Percentiles rank a stretch among this genome's conserved stretches.
Evolutionary conservation across 1,139 yeast genomes (phyloP).

Genomic region (Hyphopichia burtonii): DNA sequence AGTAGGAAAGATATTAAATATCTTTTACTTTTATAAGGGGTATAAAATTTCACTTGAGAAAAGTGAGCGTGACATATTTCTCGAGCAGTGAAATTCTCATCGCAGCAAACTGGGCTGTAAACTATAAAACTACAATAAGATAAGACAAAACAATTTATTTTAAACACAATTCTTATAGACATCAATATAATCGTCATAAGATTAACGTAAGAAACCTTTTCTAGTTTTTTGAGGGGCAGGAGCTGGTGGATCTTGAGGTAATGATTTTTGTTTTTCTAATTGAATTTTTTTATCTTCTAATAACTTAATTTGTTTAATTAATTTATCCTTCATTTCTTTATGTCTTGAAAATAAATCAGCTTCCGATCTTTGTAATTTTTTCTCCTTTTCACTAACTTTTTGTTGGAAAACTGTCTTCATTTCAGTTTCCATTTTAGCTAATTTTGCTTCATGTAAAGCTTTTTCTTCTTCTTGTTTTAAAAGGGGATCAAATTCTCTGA

Average conservation of each 20-base stretch:
- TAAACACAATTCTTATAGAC: too few species aligned
- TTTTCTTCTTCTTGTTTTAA: constrained; percentile 93
- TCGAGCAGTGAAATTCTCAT: too few species aligned
- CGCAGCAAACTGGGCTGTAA: too few species aligned
- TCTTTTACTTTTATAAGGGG: not conserved
- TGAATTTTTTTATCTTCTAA: constrained; percentile 89
- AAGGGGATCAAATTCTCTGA: constrained; percentile 91
- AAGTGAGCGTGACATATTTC: not conserved
- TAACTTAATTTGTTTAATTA: constrained; percentile 81
- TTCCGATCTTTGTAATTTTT: constrained; percentile 94
- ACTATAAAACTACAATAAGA: too few species aligned
- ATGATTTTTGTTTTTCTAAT: constrained; percentile 67
- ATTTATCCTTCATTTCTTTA: constrained; percentile 94
- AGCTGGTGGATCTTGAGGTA: constrained; percentile 55
- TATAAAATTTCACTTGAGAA: not conserved
- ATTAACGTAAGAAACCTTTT: constrained; percentile 55
- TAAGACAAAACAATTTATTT: too few species aligned
- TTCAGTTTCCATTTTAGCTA: constrained; percentile 92
- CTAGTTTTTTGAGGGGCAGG: constrained; percentile 48
- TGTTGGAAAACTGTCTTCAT: constrained; percentile 97
- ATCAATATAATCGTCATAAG: too few species aligned
- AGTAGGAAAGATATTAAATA: not conserved
- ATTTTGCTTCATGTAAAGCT: constrained; percentile 87
- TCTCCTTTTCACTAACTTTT: constrained; percentile 95
- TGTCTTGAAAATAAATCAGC: constrained; percentile 95